Percentiles rank a stretch among this genome's conserved stretches.
Evolutionary conservation across 208 protist species (phyloP).

Genomic region (Leishmania mexicana): DNA sequence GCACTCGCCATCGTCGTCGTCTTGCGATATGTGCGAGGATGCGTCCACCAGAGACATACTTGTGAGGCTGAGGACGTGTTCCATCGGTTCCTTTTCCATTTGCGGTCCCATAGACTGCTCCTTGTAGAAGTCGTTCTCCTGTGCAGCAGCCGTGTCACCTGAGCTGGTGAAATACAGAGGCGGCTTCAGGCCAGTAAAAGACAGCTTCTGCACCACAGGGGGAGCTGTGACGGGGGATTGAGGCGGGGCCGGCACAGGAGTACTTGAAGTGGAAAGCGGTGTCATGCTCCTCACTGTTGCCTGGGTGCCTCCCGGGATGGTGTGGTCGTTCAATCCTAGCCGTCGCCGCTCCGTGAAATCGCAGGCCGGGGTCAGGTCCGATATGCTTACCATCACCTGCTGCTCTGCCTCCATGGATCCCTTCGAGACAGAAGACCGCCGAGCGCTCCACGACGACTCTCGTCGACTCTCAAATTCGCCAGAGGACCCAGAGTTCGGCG

Average conservation of each 20-base stretch:
- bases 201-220: conserved; percentile 35
- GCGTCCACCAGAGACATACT: conserved; percentile 17
- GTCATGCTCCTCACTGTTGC: background rate
- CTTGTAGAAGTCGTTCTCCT: conserved; percentile 38
- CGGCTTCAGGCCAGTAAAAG: conserved; percentile 35
- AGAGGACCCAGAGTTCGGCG: background rate
- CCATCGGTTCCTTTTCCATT: conserved; percentile 4
- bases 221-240: background rate
- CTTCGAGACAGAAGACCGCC: background rate
- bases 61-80: conserved; percentile 9
- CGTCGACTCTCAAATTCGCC: background rate
- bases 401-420: background rate
- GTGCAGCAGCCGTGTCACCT: conserved; percentile 43
- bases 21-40: conserved; percentile 20
- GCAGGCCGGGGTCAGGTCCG: conserved; percentile 12
- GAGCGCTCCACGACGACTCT: background rate
- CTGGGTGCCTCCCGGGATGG: background rate
- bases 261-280: background rate
- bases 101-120: conserved; percentile 28
- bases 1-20: conserved; percentile 11
- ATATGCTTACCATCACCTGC: conserved; percentile 12
- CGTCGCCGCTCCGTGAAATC: conserved; percentile 11
- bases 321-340: background rate
- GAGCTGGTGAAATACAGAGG: conserved; percentile 53
- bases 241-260: background rate